A percentile compares a stretch with the other conserved stretches of the same genome.
Evolutionary conservation across 805 yeast species (phyloP).

Genomic region (Metschnikowia colocasiae): DNA sequence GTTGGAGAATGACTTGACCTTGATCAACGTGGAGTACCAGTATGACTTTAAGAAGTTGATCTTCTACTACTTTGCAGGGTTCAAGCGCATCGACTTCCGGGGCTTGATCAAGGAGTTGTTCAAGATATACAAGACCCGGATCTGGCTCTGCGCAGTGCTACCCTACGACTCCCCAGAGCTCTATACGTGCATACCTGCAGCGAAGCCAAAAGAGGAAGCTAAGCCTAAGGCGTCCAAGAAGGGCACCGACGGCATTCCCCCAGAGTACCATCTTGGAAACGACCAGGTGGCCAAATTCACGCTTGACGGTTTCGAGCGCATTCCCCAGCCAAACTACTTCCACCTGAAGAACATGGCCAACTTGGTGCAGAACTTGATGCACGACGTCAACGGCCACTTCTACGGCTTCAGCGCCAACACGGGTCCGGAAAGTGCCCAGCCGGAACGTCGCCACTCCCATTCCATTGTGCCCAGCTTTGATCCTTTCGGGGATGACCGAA

Average conservation of each 20-base stretch:
- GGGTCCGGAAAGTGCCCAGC: neutral
- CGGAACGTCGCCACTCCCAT: slow-evolving; percentile 11
- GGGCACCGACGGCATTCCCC: slow-evolving; percentile 24
- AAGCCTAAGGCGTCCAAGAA: neutral
- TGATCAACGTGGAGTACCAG: slow-evolving; percentile 45
- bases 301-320: slow-evolving; percentile 39
- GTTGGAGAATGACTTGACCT: slow-evolving; percentile 41
- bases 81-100: slow-evolving; percentile 42
- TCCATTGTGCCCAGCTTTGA: slow-evolving; percentile 15
- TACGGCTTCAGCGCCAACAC: slow-evolving; percentile 34
- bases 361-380: slow-evolving; percentile 42
- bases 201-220: slow-evolving; percentile 4
- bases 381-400: slow-evolving; percentile 40
- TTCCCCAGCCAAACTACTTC: slow-evolving; percentile 46
- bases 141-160: slow-evolving; percentile 47
- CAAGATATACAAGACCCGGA: slow-evolving; percentile 44
- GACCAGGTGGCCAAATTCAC: slow-evolving; percentile 42
- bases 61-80: slow-evolving; percentile 45
- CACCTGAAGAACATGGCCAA: slow-evolving; percentile 49
- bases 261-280: slow-evolving; percentile 37
- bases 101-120: slow-evolving; percentile 43
- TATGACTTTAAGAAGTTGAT: slow-evolving; percentile 44
- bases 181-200: slow-evolving; percentile 17
- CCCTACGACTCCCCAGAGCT: slow-evolving; percentile 37
- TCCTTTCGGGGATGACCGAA: slow-evolving; percentile 14